These are phyloP conservation scores for Trifolium pratense DNA, from an alignment of 306 rosid species.

Conservation along the genomic window DNA sequence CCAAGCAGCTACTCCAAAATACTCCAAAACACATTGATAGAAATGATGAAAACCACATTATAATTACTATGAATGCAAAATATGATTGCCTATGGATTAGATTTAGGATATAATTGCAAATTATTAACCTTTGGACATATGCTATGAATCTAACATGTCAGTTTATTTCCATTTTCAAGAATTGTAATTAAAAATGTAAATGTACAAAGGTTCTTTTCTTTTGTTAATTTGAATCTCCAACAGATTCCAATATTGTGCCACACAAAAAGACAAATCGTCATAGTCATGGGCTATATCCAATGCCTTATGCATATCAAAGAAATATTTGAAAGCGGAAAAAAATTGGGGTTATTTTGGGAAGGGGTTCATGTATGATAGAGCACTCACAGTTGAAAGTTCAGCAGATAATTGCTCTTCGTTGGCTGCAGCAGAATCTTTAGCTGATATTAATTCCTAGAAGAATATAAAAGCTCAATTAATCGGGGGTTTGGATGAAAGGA, in stretches of 20 bases:
- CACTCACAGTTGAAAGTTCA: conserved; percentile 87
- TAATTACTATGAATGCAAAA: conserved; percentile 12
- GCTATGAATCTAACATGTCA: background rate
- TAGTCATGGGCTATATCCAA: conserved; percentile 33
- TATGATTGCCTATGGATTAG: background rate
- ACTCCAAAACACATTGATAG: background rate
- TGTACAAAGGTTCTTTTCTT: background rate
- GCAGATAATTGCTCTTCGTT: conserved; percentile 75
- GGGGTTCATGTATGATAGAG: background rate
- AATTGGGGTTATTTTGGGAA: background rate
- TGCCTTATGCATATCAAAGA: conserved; percentile 21
- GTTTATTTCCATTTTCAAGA: conserved; percentile 4
- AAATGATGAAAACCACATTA: background rate
- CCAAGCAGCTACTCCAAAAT: background rate
- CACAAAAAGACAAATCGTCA: background rate
- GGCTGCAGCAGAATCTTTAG: conserved; percentile 71
- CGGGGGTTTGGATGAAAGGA: conserved; percentile 12
- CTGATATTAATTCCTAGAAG: conserved; percentile 66
- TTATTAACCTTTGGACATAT: background rate
- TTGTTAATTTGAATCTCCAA: conserved; percentile 12
- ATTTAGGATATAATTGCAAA: conserved; percentile 7
- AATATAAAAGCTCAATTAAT: conserved; percentile 24
- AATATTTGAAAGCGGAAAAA: background rate
- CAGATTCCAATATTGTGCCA: conserved; percentile 10
- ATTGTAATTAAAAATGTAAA: conserved; percentile 9